Evolutionary conservation across 768 basidiomycete species (phyloP), one percentile per base, ranked within the genome.

Genomic region (Auricularia sp.): DNA sequence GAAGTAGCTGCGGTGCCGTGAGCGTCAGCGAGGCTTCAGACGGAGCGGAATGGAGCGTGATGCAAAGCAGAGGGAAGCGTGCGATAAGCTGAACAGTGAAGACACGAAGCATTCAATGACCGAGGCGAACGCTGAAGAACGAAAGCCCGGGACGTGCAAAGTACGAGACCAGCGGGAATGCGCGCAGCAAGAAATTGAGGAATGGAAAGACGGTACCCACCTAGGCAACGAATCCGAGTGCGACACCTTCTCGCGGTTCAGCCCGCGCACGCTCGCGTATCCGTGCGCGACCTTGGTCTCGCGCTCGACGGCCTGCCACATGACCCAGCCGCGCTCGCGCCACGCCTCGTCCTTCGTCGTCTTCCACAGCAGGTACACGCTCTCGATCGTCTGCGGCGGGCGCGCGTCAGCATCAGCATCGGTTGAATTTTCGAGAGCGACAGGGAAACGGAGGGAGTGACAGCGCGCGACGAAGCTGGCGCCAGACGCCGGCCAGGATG

Each of bases 261-360:
- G 62, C n/a, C 61, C 51, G 13, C 10, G 18, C 35, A 67, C 64
- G 37, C 64, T 65, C 7, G 66, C 66, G 63, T 72, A 73, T n/a
- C 70, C 72, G 16, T 37, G 47, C n/a, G 64, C 65, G 16, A 64
- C 47, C 45, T 64, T 64, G 16, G 65, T 62, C 51, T 70, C 51
- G 44, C 62, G 65, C 54, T 69, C 68, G 36, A 73, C 67, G 16
- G 67, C 65, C 61, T 71, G 65, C 59, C 65, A 73, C 18, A 72
- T 71, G 34, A 63, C 54, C 72, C 72, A 73, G 29, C 68, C 71
- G 18, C 72, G 65, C 35, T 73, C 69, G 24, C 72, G 64, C 72
- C 72, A 73, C 8, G 61, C 61, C 13, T 64, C 56, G 59, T 71
- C 66, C 33, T 64, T 63, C 14, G 70, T 70, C 33, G 67, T 59